These are phyloP conservation scores for Rhodotorula sp. DNA, from an alignment of 1,284 basidiomycete genomes.

Conservation along the genomic window DNA sequence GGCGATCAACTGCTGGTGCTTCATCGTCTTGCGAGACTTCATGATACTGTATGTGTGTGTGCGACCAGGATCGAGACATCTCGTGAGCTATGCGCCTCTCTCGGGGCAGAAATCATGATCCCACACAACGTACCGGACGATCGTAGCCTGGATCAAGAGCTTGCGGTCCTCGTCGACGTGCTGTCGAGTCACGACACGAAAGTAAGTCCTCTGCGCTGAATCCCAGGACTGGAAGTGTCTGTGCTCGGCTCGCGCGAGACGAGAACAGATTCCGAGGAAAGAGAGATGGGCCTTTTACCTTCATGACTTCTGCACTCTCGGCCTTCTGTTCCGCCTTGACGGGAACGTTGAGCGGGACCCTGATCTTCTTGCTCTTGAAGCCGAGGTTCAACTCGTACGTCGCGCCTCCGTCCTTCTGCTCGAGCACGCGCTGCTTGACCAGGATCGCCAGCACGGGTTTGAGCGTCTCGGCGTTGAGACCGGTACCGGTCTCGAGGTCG, in stretches of 20 bases:
- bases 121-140: slow-evolving; percentile 74
- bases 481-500: slow-evolving; percentile 78
- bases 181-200: neutral
- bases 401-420: slow-evolving; percentile 66
- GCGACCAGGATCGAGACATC: too few relatives aligned
- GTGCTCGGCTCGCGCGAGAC: too few relatives aligned
- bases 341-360: slow-evolving; percentile 88
- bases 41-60: slow-evolving; percentile 66
- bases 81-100: too few relatives aligned
- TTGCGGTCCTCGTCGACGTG: slow-evolving; percentile 93
- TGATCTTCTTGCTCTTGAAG: slow-evolving; percentile 97
- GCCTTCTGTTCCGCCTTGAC: slow-evolving; percentile 93
- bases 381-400: slow-evolving; percentile 85
- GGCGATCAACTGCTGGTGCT: slow-evolving; percentile 88
- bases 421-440: slow-evolving; percentile 86
- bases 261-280: neutral
- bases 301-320: slow-evolving; percentile 84
- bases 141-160: slow-evolving; percentile 94
- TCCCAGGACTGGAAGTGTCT: neutral
- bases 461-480: slow-evolving; percentile 78
- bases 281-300: slow-evolving; percentile 55
- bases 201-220: neutral
- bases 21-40: slow-evolving; percentile 90
- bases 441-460: slow-evolving; percentile 78
- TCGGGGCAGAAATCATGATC: neutral